phyloP scores from a whole-genome alignment of 2,329 filamentous ascomycete species.

The Hypomyces rosellus region DNA sequence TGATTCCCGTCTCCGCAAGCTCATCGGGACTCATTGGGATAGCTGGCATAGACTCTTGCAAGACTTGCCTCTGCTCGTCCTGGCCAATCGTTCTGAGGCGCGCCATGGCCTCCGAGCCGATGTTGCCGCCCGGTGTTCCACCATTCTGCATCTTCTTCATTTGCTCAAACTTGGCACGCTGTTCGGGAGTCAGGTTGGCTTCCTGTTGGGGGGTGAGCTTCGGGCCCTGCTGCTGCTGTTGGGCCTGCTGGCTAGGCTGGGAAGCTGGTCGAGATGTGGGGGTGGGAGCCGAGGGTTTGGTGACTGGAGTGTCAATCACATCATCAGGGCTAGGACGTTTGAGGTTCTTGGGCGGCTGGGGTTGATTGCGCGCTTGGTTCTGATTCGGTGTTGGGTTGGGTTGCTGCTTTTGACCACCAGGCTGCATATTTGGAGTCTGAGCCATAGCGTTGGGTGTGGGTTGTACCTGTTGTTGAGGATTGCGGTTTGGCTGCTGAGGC shows the following conservation, averaged over 20 bases:
- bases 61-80: constrained; percentile 35
- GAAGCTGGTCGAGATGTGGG: constrained; percentile 16
- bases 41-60: constrained; percentile 36
- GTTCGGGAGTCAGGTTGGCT: constrained; percentile 37
- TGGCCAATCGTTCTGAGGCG: constrained; percentile 31
- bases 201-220: constrained; percentile 26
- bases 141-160: constrained; percentile 22
- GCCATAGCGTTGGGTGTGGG: constrained; percentile 36
- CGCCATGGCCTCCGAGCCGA: constrained; percentile 16
- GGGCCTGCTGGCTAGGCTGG: constrained; percentile 17
- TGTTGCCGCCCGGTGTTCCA: constrained; percentile 9
- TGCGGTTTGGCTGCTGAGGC: constrained; percentile 38
- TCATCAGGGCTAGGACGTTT: constrained; percentile 48
- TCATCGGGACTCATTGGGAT: constrained; percentile 42
- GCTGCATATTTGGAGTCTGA: constrained; percentile 30
- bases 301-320: constrained; percentile 21
- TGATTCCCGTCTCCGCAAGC: constrained; percentile 37
- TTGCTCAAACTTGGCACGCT: constrained; percentile 39
- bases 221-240: constrained; percentile 11
- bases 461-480: constrained; percentile 33
- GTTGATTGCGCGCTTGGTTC: constrained; percentile 20
- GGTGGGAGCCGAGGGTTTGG: constrained; percentile 15
- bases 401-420: constrained; percentile 26
- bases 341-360: constrained; percentile 34
- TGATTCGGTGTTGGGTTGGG: constrained; percentile 16